Conservation (phyloP, 192 early-diverging fungal genomes). For the Umbelopsis sp. region DNA sequence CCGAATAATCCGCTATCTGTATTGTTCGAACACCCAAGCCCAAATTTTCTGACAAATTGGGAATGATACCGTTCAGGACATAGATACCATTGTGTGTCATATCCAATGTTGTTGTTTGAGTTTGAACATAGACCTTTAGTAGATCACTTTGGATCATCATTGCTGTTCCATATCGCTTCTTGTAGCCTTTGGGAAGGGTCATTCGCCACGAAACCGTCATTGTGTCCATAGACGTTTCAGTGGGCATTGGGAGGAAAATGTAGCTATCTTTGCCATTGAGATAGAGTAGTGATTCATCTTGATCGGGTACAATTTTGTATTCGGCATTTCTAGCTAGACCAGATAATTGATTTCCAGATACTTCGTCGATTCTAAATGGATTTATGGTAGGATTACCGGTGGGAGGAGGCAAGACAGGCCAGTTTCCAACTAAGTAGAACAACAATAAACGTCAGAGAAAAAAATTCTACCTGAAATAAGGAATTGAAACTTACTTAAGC, state of each 20-base stretch:
- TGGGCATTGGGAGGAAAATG: constrained; percentile 34
- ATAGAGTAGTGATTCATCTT: constrained; percentile 12
- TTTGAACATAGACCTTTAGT: constrained; percentile 2
- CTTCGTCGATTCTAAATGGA: constrained; percentile 23
- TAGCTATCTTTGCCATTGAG: constrained; percentile 30
- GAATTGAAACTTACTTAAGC: constrained; percentile 26
- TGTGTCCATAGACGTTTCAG: neutral
- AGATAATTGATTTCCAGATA: constrained; percentile 33
- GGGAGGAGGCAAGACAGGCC: constrained; percentile 25
- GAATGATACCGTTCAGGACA: constrained; percentile 13
- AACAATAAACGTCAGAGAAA: neutral
- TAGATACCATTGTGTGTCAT: constrained; percentile 17
- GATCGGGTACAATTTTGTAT: neutral
- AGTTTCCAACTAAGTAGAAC: constrained; percentile 32
- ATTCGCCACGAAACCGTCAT: constrained; percentile 43
- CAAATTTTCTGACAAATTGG: constrained; percentile 6
- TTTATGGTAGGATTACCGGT: constrained; percentile 5
- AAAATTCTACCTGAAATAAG: neutral
- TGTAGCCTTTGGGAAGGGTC: constrained; percentile 19
- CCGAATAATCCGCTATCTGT: neutral
- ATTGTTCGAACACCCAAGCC: constrained; percentile 2
- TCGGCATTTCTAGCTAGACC: constrained; percentile 28
- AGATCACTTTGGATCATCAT: constrained; percentile 37
- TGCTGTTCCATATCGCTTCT: constrained; percentile 24
- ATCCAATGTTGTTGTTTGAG: neutral